Evolutionary conservation across 306 rosid species (phyloP), one percentile per base, ranked within the genome.

Genomic region (Glycine tomentella): DNA sequence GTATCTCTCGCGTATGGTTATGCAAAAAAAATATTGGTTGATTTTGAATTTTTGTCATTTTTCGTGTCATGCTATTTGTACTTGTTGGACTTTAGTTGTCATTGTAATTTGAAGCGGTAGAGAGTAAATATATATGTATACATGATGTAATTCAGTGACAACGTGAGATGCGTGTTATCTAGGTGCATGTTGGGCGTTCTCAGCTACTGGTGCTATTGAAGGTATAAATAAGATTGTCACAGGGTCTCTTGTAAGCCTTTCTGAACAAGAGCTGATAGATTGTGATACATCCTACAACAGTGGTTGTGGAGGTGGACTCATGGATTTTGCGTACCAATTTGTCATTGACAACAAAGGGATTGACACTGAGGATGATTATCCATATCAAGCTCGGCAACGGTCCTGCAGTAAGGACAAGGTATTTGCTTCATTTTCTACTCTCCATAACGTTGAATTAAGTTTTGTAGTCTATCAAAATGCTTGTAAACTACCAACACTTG

Each of bases 181-280:
- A 95, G 99, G 99, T 76, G 94, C 97, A 71, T 95, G 99, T 81
- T 95, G 99, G 99, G 46, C 99, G 33, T 95, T 95, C 86, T 86
- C 99, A 10, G 92, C 95, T 7, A 95, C 97, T 0, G 99, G 99
- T 33, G 99, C 99, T 36, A 88, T 95, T 34, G 99, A 95, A 91
- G 99, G 95, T 14, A 89, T 95, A 87, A 95, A 93, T 67, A 88
- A 95, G 87, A 90, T 95, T 74, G 95, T 86, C 46, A 88, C 99
- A 0, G 99, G 95, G 14, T 91, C 99, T 52, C 97, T 95, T 67
- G 63, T 78, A 57, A 95, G 97, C 78, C 93, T 95, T 72, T 93
- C 99, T n/a, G 99, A 93, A 80, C 97, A 95, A 85, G 95, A 93
- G 81, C 71, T 95, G 49, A 73, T 95, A 69, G 99, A 95, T 72